Evolutionary conservation across 805 yeast species (phyloP), one percentile per base, ranked within the genome.

Genomic region (Candida incommunis): DNA sequence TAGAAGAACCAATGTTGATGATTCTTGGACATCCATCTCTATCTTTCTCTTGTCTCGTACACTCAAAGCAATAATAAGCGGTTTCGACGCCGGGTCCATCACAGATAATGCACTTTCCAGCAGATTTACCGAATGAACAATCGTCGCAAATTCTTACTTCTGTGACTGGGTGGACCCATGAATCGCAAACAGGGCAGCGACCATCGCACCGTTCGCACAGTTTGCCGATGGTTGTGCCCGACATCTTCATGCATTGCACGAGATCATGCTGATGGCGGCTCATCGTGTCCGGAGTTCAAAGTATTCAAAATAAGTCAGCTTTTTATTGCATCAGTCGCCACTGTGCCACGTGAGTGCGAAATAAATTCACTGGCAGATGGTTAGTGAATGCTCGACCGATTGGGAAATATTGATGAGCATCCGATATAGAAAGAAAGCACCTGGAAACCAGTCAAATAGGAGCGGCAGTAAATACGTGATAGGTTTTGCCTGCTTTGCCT

Each of bases 1-100:
- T 72, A 44, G 77, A 74, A n/a, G 85, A 74, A 5, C 96, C 96
- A 41, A 86, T 67, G 56, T 86, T 88, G 16, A 81, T 60, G 44
- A 88, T 76, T 53, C 80, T 73, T 1, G 96, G 96, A 65, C 97
- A 88, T 0, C 97, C 97, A 59, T 88, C 96, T 40, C 95, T 67
- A 57, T 83, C 85, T 55, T 76, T 78, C 57, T 87, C 96, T 35
- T 74, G 56, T 42, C 74, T 58, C 3, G 86, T 88, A 61, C 97
- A 88, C 57, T 86, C 95, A 50, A 74, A 70, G 57, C 97, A 88
- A 60, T 84, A 90, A 54, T 68, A 82, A 0, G 96, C 95, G 46
- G 78, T 82, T 13, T 72, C 70, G 7, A 72, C 71, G 3, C 87
- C 85, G 9, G 50, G 53, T 23, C 68, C 67, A 20, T 84, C 82